Evolutionary conservation across 1,284 basidiomycete species (phyloP).

Genomic region (Salmacisia buchloeana): DNA sequence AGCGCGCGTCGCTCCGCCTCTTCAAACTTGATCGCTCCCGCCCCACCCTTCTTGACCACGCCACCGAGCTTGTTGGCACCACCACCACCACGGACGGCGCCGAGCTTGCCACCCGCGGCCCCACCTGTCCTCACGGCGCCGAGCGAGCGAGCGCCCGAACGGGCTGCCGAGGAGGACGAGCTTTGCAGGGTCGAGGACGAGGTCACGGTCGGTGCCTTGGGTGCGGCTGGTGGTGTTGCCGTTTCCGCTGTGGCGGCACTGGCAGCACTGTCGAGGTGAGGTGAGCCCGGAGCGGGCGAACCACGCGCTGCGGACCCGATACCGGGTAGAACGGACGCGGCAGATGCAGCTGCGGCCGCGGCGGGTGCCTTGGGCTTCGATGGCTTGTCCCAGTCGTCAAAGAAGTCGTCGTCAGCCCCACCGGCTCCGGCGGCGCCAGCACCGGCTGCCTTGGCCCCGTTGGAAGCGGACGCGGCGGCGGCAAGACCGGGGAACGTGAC

Average conservation of each 20-base stretch:
- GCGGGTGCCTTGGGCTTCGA: slow-evolving; percentile 15
- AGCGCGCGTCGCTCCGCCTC: slow-evolving; percentile 43
- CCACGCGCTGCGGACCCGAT: slow-evolving; percentile 9
- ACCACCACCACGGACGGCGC: slow-evolving; percentile 22
- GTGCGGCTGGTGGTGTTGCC: slow-evolving; percentile 15
- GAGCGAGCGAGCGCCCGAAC: slow-evolving; percentile 6
- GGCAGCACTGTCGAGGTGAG: not conserved
- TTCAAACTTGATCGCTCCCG: slow-evolving; percentile 41
- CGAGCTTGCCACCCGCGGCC: not conserved
- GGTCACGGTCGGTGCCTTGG: slow-evolving; percentile 8
- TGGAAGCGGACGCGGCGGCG: slow-evolving; percentile 53
- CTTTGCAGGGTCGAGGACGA: slow-evolving; percentile 25
- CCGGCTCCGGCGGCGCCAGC: slow-evolving; percentile 51
- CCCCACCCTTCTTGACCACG: slow-evolving; percentile 37
- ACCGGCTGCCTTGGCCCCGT: slow-evolving; percentile 34
- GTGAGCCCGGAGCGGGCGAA: not conserved
- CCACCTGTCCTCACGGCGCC: not conserved
- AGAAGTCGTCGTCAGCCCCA: slow-evolving; percentile 69
- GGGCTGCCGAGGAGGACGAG: slow-evolving; percentile 20
- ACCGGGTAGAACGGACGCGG: slow-evolving; percentile 10
- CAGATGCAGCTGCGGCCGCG: slow-evolving; percentile 14
- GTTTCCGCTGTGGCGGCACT: not conserved
- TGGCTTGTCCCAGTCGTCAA: slow-evolving; percentile 23
- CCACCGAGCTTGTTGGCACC: slow-evolving; percentile 35
- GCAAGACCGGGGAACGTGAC: slow-evolving; percentile 51